Base-by-base conservation (phyloP, 2,329 filamentous ascomycete species). In the Diplodia mutila region DNA sequence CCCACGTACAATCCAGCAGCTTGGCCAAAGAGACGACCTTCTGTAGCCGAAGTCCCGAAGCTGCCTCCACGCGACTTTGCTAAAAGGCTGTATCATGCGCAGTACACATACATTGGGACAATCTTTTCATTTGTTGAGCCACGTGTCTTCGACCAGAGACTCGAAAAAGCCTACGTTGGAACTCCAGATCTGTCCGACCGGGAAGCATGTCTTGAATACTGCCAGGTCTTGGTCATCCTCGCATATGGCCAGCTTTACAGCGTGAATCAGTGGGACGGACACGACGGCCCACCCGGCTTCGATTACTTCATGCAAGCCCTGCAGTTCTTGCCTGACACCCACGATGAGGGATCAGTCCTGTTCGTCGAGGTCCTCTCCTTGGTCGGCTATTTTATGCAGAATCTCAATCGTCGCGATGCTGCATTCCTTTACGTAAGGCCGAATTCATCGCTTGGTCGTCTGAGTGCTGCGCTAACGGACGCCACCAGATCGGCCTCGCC, bases 241-340 rank as follows among this genome's bases (percentile, higher is more conserved):
- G 84, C 85, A 0, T 86, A 85, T 70, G 85, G 85, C 0, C 82
- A 86, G 69, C 80, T 87, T 70, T 87, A 87, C 71, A 86, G 84
- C 3, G 80, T 87, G 57, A 87, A 87, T 69, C 84, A 86, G 65
- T 85, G 83, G 82, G 81, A 83, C 0, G 81, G 81, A 54, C 81
- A 80, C 71, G 81, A 84, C 49, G 83, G 85, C 0, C 85, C 85
- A 0, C 85, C 85, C 0, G 85, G 85, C 0, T 87, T 87, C 71
- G 80, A 82, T 16, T 87, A 85, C 69, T 87, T 87, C 72, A 81
- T 81, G 23, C 79, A 83, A 64, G 84, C 85, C 0, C 70, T 87
- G 29, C 80, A 81, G 29, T 80, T 86, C 4, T 76, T 87, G 23
- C 85, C 85, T 0, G 85, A 86, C 55, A 80, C 85, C 2, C 83